Evolutionary conservation across 257 asterid genomes (phyloP).

Genomic region (Petrea volubilis): DNA sequence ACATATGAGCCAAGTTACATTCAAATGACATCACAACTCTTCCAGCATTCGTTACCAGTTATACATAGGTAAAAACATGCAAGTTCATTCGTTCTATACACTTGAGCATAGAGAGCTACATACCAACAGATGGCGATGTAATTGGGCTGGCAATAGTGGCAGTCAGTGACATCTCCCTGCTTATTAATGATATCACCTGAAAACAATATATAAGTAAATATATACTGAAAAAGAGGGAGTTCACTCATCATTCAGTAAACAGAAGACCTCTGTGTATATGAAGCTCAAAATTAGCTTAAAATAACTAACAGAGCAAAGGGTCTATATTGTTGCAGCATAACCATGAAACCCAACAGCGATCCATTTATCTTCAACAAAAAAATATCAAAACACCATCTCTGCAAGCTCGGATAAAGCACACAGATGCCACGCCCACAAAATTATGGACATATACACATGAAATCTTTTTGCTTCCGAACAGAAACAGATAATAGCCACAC

Average conservation of each 20-base stretch:
- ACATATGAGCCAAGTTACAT: neutral
- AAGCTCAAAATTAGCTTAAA: neutral
- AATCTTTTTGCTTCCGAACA: neutral
- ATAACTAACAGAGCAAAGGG: neutral
- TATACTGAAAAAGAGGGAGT: neutral
- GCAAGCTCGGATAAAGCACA: neutral
- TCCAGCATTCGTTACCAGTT: neutral
- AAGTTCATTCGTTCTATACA: neutral
- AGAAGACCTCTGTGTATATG: neutral
- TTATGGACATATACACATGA: neutral
- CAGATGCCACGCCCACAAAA: neutral
- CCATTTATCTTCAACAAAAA: neutral
- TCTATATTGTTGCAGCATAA: neutral
- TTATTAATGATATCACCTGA: slow-evolving; percentile 22
- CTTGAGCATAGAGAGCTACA: neutral
- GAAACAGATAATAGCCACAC: neutral
- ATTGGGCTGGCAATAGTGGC: slow-evolving; percentile 41
- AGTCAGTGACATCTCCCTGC: slow-evolving; percentile 41
- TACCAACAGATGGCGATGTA: slow-evolving; percentile 44
- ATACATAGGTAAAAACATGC: neutral
- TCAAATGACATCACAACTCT: neutral
- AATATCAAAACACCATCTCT: neutral
- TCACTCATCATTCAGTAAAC: neutral
- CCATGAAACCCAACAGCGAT: neutral
- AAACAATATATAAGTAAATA: neutral